phyloP scores from a whole-genome alignment of 306 rosid species.

The Astragalus glycyphyllos region DNA sequence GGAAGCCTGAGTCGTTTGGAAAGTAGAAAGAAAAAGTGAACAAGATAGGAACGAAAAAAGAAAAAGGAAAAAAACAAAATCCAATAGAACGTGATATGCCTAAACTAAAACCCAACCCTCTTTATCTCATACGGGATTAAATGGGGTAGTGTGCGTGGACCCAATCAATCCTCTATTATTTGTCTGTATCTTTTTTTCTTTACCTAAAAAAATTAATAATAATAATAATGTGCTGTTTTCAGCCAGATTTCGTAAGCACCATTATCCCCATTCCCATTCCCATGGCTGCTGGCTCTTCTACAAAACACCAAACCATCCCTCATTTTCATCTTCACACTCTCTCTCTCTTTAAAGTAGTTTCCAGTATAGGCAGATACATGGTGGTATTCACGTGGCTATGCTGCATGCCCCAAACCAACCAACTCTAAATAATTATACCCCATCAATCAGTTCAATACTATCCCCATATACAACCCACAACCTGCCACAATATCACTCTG shows the following conservation, averaged over 20 bases:
- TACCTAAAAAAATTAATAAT: not conserved
- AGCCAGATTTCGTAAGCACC: conserved; percentile 28
- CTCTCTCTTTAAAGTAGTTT: not conserved
- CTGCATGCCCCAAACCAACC: conserved; percentile 42
- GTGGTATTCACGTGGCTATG: conserved; percentile 59
- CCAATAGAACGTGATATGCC: conserved; percentile 1
- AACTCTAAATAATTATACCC: no score
- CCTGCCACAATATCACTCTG: no score
- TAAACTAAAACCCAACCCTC: not conserved
- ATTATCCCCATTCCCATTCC: conserved; percentile 11
- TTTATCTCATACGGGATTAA: conserved; percentile 15
- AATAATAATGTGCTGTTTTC: conserved; percentile 3
- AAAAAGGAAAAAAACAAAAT: conserved; percentile 19
- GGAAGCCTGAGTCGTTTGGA: no score
- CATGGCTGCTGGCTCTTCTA: conserved; percentile 9
- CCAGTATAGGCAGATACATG: conserved; percentile 38
- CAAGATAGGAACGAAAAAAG: not conserved
- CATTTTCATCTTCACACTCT: not conserved
- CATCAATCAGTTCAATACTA: conserved; percentile 21
- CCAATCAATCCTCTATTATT: conserved; percentile 26
- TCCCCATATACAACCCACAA: no score
- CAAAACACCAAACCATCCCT: conserved; percentile 23
- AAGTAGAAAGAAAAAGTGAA: conserved; percentile 1
- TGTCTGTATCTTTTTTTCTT: conserved; percentile 30
- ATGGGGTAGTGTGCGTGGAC: conserved; percentile 25